Conservation (phyloP, 75 land plant genomes). For the Cryptomeria japonica region DNA sequence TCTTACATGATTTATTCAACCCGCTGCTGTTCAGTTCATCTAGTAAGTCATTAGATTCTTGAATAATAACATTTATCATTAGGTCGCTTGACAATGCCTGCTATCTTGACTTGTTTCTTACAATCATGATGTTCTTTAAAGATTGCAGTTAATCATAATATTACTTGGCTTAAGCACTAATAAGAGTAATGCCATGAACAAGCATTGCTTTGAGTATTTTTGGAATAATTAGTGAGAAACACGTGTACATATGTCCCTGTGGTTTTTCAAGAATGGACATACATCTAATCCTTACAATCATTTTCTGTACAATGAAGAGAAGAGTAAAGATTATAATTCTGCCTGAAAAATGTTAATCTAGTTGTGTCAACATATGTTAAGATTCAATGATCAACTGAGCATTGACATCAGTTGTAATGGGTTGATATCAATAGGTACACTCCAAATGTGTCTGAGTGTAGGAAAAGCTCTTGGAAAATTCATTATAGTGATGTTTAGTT, state of each 20-base stretch:
- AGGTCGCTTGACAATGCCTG: background rate
- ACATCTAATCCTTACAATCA: background rate
- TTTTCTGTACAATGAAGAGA: background rate
- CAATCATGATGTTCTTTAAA: background rate
- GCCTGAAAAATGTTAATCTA: background rate
- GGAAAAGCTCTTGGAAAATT: no score
- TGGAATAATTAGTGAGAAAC: background rate
- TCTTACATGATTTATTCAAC: background rate
- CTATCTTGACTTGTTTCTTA: background rate
- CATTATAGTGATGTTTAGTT: background rate
- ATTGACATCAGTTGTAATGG: background rate
- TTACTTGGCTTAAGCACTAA: background rate
- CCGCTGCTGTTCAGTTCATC: background rate
- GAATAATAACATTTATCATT: background rate
- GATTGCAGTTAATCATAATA: background rate
- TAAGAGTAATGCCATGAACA: background rate
- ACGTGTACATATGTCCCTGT: background rate
- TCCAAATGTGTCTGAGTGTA: background rate
- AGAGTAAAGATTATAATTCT: background rate
- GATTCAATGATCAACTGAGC: background rate
- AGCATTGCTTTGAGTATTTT: background rate
- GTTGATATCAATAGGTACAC: background rate
- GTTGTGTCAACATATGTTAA: background rate
- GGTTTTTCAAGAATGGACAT: background rate
- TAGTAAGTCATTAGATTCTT: background rate